Evolutionary conservation across 2,329 filamentous ascomycete genomes (phyloP).

Genomic region (Incumbomyces lentus): DNA sequence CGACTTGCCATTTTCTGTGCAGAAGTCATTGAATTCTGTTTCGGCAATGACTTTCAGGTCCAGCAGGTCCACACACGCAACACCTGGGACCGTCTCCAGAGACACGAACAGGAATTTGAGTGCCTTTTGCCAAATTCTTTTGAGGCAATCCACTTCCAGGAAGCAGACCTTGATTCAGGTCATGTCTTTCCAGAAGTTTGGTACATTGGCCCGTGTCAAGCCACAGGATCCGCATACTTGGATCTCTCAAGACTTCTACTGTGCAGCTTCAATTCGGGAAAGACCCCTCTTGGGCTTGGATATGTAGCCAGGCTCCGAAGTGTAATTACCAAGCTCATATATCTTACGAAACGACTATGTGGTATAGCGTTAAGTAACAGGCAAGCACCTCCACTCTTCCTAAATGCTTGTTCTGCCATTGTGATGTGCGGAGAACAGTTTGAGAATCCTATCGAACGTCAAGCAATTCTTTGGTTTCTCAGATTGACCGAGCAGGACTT

Average conservation of each 20-base stretch:
- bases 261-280: slow-evolving; percentile 44
- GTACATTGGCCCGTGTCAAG: slow-evolving; percentile 47
- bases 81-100: slow-evolving; percentile 28
- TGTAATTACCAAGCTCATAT: slow-evolving; percentile 22
- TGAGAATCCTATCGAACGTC: slow-evolving; percentile 21
- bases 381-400: slow-evolving; percentile 45
- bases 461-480: slow-evolving; percentile 23
- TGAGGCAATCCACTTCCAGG: slow-evolving; percentile 42
- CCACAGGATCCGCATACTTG: slow-evolving; percentile 51
- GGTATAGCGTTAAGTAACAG: slow-evolving; percentile 50
- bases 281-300: slow-evolving; percentile 39
- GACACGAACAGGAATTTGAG: slow-evolving; percentile 14
- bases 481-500: slow-evolving; percentile 40
- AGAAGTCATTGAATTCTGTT: slow-evolving; percentile 55
- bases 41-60: slow-evolving; percentile 25
- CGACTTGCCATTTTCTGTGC: slow-evolving; percentile 52
- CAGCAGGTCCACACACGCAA: background rate
- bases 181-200: slow-evolving; percentile 48
- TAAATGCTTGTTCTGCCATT: slow-evolving; percentile 29
- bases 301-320: slow-evolving; percentile 10
- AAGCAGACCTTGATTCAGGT: slow-evolving; percentile 25
- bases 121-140: slow-evolving; percentile 38
- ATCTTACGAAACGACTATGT: slow-evolving; percentile 43
- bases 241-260: slow-evolving; percentile 49
- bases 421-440: slow-evolving; percentile 27